Evolutionary conservation across 2,329 filamentous ascomycete genomes (phyloP), one percentile per base, ranked within the genome.

Genomic region (Fusarium chlamydosporum): DNA sequence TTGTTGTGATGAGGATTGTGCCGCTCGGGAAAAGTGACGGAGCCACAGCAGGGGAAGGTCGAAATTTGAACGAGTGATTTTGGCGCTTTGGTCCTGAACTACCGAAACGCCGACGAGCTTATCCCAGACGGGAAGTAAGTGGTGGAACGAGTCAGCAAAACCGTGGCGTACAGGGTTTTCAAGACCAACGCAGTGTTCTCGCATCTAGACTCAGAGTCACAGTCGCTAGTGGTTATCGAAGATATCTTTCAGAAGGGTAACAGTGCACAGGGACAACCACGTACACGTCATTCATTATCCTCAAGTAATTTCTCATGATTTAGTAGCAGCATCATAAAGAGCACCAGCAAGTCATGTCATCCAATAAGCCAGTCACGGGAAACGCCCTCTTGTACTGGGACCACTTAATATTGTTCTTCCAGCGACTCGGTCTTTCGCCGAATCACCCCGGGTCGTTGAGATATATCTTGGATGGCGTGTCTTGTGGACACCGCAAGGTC

Each of bases 41-140:
- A 15, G 33, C n/a, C n/a, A n/a, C n/a, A n/a, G n/a, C n/a, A n/a
- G 42, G 42, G 23, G 35, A 5, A 20, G n/a, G 0, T 15, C 5
- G n/a, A 20, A 51, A n/a, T 51, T 31, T 51, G n/a, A 29, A 38
- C 8, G 9, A 18, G 18, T n/a, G 7, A 12, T 35, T 15, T 50
- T 37, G 16, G 33, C 13, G 7, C 4, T 11, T 3, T 40, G 4
- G 23, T 3, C 11, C 47, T 34, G 16, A 51, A 51, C 20, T 11
- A 10, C 47, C 47, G 47, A 51, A 51, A 51, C 34, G 47, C 47
- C 47, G 47, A 27, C 23, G 6, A 33, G 13, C 43, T 33, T 33
- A 7, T 3, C 29, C 29, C 0, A 41, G 23, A 16, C n/a, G n/a
- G n/a, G n/a, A 15, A 4, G 38, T 12, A 41, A 37, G 16, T 8